These are phyloP conservation scores for Starmera pachycereana DNA, from an alignment of 805 yeast species.

Conservation along the genomic window DNA sequence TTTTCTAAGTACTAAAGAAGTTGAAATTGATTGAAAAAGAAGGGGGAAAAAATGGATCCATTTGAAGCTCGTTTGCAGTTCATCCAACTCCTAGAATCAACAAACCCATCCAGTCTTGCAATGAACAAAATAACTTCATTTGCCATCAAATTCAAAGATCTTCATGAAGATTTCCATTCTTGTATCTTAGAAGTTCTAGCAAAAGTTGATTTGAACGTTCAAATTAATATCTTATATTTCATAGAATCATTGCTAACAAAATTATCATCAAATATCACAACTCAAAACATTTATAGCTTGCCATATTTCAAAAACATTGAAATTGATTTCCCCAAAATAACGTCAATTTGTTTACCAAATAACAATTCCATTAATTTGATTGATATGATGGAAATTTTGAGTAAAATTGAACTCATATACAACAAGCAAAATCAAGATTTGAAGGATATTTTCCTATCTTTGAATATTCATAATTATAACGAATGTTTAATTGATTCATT, in stretches of 20 bases:
- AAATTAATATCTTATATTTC: slow-evolving; percentile 60
- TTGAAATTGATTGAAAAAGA: background rate
- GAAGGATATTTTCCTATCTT: background rate
- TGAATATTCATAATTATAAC: slow-evolving; percentile 1
- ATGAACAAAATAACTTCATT: slow-evolving; percentile 24
- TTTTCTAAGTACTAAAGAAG: background rate
- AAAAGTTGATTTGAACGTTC: slow-evolving; percentile 43
- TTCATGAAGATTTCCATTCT: slow-evolving; percentile 59
- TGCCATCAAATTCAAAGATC: slow-evolving; percentile 45
- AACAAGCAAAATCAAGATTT: slow-evolving; percentile 4
- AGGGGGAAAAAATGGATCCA: slow-evolving; percentile 55
- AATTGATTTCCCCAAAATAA: slow-evolving; percentile 23
- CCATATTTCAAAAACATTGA: slow-evolving; percentile 20
- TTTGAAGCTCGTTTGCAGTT: slow-evolving; percentile 79
- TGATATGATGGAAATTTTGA: slow-evolving; percentile 11
- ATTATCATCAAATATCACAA: slow-evolving; percentile 10
- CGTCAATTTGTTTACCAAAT: slow-evolving; percentile 27
- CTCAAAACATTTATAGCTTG: background rate
- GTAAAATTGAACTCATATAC: slow-evolving; percentile 9
- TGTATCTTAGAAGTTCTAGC: slow-evolving; percentile 53
- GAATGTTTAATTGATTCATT: background rate
- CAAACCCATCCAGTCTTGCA: slow-evolving; percentile 55
- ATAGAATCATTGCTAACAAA: slow-evolving; percentile 48
- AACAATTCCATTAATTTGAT: slow-evolving; percentile 13
- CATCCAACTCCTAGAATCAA: slow-evolving; percentile 47